phyloP scores from a whole-genome alignment of 78 protist genomes.

The Bigelowiella natans region DNA sequence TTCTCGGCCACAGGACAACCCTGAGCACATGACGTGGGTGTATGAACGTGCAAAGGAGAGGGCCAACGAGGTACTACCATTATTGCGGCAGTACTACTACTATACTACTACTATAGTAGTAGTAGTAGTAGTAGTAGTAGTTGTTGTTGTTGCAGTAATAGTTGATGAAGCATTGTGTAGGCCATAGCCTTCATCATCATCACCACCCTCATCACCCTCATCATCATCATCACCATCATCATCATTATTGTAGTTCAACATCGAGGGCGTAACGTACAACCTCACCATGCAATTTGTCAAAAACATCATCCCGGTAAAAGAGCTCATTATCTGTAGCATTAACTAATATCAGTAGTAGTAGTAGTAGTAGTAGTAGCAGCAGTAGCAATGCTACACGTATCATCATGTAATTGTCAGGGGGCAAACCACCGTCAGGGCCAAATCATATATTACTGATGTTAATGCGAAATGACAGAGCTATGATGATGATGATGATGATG shows the following conservation, averaged over 20 bases:
- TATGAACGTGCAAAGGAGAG: conserved; percentile 53
- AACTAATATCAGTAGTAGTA: too few species aligned
- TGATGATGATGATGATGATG: too few species aligned
- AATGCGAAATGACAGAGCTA: too few species aligned
- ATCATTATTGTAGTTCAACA: conserved; percentile 42
- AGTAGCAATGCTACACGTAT: too few species aligned
- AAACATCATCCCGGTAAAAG: conserved; percentile 90
- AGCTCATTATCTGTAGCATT: too few species aligned
- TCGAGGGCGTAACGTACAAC: conserved; percentile 76
- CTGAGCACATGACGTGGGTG: conserved; percentile 78
- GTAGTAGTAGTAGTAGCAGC: too few species aligned
- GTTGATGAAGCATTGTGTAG: background rate
- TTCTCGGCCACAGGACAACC: conserved; percentile 70
- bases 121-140: background rate
- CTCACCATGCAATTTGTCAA: conserved; percentile 84
- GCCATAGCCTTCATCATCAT: background rate
- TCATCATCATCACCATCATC: background rate
- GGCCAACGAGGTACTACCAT: conserved; percentile 47
- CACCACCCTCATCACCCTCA: background rate
- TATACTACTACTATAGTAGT: background rate
- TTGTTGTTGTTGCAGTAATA: background rate
- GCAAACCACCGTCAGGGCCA: too few species aligned
- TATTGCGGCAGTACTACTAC: background rate
- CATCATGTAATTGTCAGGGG: too few species aligned
- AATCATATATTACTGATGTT: too few species aligned